Evolutionary conservation across 1,284 basidiomycete species (phyloP), one percentile per base, ranked within the genome.

Genomic region (Testicularia cyperi): DNA sequence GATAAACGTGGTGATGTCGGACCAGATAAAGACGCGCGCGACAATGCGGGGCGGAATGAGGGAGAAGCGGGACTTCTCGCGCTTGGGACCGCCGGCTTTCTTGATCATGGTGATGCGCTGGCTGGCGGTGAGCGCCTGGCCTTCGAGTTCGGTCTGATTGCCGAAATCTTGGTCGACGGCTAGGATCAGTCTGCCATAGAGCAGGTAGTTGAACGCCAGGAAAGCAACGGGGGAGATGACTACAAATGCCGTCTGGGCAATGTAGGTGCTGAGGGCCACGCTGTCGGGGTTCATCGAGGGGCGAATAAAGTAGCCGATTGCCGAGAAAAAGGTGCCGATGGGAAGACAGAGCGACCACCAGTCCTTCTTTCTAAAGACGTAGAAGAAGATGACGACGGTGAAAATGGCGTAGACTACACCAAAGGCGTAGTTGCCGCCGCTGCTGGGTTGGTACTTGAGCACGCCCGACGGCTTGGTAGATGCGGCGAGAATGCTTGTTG

Each of bases 1-100:
- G 9, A 70, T 5, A 38, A 75, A 74, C 2, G 70, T 70, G 16
- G 54, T 21, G 8, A 76, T 63, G 38, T 76, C 74, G 36, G 42
- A 45, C 44, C 60, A 64, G 6, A 74, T 61, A 30, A 75, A 74
- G 27, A 75, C 44, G 30, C 58, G 56, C 7, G 56, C 60, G 16
- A 67, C 58, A 33, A 65, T 56, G 14, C 51, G 54, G 9, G 65
- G 58, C 4, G 54, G 66, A 24, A 70, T 51, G 18, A 66, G 55
- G 5, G 57, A 62, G 27, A 53, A 58, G 19, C 44, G 40, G 1
- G 55, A 58, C 37, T 51, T 51, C 25, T 52, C 52, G 28, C 27
- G 41, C 43, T 51, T 57, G 28, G 40, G 41, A 13, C 53, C 43
- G 6, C 47, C 47, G 4, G 47, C 34, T 30, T 62, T 55, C 40